A percentile compares a stretch with the other conserved stretches of the same genome.
These are phyloP conservation scores for Daldinia sp. DNA, from an alignment of 2,329 filamentous ascomycete genomes.

Conservation along the genomic window DNA sequence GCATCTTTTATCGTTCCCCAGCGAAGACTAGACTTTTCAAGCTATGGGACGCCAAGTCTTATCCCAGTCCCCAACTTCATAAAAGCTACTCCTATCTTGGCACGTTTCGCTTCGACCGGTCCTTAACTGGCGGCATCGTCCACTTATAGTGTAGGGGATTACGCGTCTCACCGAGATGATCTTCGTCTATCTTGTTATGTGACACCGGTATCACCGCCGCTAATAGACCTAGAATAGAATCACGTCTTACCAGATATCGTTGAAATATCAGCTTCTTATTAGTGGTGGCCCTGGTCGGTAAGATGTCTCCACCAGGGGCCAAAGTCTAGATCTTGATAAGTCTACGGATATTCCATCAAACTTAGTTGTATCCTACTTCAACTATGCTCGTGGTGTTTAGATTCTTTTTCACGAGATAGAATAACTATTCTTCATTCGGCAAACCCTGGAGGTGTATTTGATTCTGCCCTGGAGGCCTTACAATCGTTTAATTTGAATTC, in stretches of 20 bases:
- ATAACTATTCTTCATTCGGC: constrained; percentile 18
- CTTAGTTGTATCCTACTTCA: constrained; percentile 17
- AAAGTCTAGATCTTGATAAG: constrained; percentile 28
- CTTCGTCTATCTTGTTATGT: constrained; percentile 18
- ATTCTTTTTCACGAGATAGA: constrained; percentile 12
- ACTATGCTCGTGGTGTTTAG: constrained; percentile 10
- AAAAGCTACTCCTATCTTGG: constrained; percentile 33
- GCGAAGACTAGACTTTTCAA: constrained; percentile 14
- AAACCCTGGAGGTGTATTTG: constrained; percentile 39
- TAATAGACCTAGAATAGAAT: constrained; percentile 2
- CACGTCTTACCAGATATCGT: neutral
- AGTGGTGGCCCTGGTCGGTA: neutral
- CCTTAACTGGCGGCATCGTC: constrained; percentile 22
- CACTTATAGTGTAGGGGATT: constrained; percentile 23
- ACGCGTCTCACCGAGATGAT: constrained; percentile 31
- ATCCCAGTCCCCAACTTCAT: constrained; percentile 25
- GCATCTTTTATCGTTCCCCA: constrained; percentile 5
- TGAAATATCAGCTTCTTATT: constrained; percentile 19
- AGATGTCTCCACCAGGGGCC: constrained; percentile 28
- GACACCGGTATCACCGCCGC: constrained; percentile 10
- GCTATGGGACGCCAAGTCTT: constrained; percentile 26
- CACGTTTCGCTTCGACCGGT: constrained; percentile 39
- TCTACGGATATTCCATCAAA: constrained; percentile 19
- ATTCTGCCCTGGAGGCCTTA: constrained; percentile 40
- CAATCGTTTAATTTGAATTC: constrained; percentile 25